Evolutionary conservation across 1,284 basidiomycete species (phyloP).

Genomic region (Ganoderma lucidum): DNA sequence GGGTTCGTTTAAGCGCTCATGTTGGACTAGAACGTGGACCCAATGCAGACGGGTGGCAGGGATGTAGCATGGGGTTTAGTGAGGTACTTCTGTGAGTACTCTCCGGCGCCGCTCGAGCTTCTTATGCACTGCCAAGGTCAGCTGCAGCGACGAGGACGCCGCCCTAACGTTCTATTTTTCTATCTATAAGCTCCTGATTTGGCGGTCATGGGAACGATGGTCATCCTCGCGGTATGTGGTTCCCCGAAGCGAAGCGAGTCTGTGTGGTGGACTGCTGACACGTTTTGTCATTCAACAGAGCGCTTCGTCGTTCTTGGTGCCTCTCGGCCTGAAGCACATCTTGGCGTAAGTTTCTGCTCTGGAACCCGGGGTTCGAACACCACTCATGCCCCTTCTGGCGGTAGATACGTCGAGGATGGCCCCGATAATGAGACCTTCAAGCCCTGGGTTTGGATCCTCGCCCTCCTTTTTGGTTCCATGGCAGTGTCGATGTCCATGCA

Average conservation of each 20-base stretch:
- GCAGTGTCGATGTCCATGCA: constrained; percentile 46
- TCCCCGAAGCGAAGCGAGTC: not conserved
- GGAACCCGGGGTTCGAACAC: not conserved
- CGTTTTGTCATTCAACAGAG: constrained; percentile 10
- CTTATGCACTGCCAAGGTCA: constrained; percentile 3
- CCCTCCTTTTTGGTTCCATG: constrained; percentile 65
- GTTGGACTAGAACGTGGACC: constrained; percentile 37
- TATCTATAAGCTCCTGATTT: constrained; percentile 3
- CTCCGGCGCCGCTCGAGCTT: constrained; percentile 1
- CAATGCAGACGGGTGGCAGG: constrained; percentile 25
- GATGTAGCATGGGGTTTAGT: constrained; percentile 41
- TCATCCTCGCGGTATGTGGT: constrained; percentile 7
- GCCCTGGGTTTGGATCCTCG: constrained; percentile 66
- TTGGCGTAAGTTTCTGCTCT: constrained; percentile 11
- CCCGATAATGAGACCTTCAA: constrained; percentile 45
- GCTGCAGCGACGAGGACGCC: not conserved
- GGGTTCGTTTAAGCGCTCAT: not conserved
- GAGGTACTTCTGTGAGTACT: constrained; percentile 32
- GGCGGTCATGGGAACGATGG: constrained; percentile 15
- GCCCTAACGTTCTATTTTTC: not conserved
- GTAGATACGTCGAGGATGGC: constrained; percentile 50
- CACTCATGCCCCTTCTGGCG: not conserved
- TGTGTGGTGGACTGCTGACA: constrained; percentile 5
- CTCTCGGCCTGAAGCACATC: constrained; percentile 22
- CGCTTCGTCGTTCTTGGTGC: constrained; percentile 15